These are phyloP conservation scores for Fusarium caatingaense DNA, from an alignment of 2,329 filamentous ascomycete species.

Conservation along the genomic window DNA sequence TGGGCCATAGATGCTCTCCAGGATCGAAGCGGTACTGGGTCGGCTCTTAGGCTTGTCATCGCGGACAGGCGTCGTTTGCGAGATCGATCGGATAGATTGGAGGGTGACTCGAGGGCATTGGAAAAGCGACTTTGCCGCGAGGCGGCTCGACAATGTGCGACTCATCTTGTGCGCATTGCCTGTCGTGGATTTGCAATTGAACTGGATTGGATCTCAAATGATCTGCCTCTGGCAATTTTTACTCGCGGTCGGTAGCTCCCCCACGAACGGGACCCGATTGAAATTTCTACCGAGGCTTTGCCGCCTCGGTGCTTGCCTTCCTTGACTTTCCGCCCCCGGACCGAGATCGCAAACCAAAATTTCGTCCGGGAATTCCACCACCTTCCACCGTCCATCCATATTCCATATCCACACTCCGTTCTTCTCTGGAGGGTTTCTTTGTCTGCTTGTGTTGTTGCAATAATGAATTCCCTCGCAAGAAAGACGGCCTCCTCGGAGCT, in stretches of 20 bases:
- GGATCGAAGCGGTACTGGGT: constrained; percentile 47
- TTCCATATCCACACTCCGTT: constrained; percentile 43
- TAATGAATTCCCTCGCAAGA: constrained; percentile 61
- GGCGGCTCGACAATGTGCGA: constrained; percentile 56
- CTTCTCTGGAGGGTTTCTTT: constrained; percentile 46
- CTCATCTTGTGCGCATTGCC: constrained; percentile 57
- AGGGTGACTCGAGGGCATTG: constrained; percentile 40
- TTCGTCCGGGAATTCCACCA: constrained; percentile 51
- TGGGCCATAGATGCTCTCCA: constrained; percentile 52
- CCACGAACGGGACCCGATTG: constrained; percentile 8
- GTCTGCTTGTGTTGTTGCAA: constrained; percentile 45
- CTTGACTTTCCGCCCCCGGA: constrained; percentile 48
- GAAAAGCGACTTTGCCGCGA: constrained; percentile 55
- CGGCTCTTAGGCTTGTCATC: constrained; percentile 45
- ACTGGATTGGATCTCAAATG: constrained; percentile 24
- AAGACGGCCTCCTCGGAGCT: constrained; percentile 56
- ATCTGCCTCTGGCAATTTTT: constrained; percentile 46
- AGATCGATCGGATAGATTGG: constrained; percentile 52
- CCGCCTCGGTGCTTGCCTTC: constrained; percentile 50
- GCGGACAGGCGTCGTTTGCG: constrained; percentile 51
- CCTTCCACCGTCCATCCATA: constrained; percentile 43
- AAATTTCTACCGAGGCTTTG: constrained; percentile 48
- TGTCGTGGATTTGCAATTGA: constrained; percentile 26
- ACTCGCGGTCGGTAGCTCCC: constrained; percentile 20
- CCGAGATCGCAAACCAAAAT: constrained; percentile 55